Percentiles rank a stretch among this genome's conserved stretches.
phyloP scores from a whole-genome alignment of 2,329 filamentous ascomycete genomes.

The Cladophialophora yegresii region DNA sequence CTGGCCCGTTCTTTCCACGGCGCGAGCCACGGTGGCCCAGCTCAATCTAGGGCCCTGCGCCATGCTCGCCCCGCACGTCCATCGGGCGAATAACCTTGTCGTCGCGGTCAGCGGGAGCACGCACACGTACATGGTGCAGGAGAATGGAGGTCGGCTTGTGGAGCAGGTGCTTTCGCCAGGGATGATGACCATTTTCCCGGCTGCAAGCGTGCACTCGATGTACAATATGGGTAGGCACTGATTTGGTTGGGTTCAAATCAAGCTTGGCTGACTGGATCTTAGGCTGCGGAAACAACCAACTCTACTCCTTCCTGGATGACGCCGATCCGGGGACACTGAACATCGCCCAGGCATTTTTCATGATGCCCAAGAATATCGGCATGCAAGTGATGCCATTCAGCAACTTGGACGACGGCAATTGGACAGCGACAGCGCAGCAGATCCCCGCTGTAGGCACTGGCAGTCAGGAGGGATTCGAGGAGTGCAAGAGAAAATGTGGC shows the following conservation, averaged over 20 bases:
- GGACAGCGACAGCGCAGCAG: constrained; percentile 35
- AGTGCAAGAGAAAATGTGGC: constrained; percentile 39
- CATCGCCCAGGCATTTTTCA: constrained; percentile 46
- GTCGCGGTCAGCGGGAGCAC: constrained; percentile 48
- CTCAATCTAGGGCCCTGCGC: constrained; percentile 50
- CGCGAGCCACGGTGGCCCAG: constrained; percentile 49
- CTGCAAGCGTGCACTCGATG: constrained; percentile 51
- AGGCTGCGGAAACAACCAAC: constrained; percentile 48
- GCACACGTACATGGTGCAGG: constrained; percentile 51
- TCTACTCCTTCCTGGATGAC: constrained; percentile 49
- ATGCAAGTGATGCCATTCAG: constrained; percentile 46
- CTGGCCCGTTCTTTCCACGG: constrained; percentile 47
- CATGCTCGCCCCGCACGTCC: constrained; percentile 51
- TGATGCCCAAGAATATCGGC: constrained; percentile 44
- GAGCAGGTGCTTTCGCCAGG: constrained; percentile 44
- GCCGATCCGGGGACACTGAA: constrained; percentile 52
- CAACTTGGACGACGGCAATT: constrained; percentile 38
- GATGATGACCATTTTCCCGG: constrained; percentile 51
- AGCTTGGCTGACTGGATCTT: constrained; percentile 35
- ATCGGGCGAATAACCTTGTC: constrained; percentile 50
- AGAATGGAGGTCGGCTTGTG: constrained; percentile 49
- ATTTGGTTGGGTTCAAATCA: no score
- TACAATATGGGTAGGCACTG: constrained; percentile 45
- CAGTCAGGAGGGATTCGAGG: constrained; percentile 45
- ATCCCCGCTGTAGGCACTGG: constrained; percentile 49